Percentiles rank a stretch among this genome's conserved stretches.
Conservation (phyloP, 331 rosid species). For the Phaseolus coccineus region DNA sequence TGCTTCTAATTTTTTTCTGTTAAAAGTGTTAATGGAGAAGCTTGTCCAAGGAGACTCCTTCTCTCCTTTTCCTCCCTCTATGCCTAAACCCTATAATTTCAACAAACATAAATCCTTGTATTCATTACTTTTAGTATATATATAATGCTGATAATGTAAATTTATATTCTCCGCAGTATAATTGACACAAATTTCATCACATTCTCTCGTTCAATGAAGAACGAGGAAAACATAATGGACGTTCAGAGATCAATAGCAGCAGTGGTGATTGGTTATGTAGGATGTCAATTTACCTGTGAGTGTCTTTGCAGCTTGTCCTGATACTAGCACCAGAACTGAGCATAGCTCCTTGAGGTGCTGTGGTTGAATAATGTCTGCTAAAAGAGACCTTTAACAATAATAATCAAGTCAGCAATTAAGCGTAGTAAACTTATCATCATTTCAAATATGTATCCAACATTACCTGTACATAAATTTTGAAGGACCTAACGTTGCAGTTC, state of each 20-base stretch:
- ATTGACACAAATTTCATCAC: not conserved
- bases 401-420: constrained; percentile 53
- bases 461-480: constrained; percentile 89
- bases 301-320: constrained; percentile 86
- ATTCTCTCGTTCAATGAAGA: not conserved
- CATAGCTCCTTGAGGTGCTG: constrained; percentile 93
- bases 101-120: not conserved
- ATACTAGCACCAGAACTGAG: constrained; percentile 80
- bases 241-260: constrained; percentile 28
- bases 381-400: constrained; percentile 75
- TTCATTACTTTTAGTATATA: not conserved
- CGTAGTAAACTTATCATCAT: constrained; percentile 27
- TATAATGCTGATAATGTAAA: not conserved
- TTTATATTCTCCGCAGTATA: not conserved
- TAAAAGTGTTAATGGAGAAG: no score
- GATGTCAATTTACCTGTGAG: constrained; percentile 64
- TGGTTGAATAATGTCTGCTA: constrained; percentile 94
- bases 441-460: constrained; percentile 37
- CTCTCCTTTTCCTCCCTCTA: no score
- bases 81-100: not conserved
- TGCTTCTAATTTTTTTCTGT: no score
- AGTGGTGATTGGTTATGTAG: constrained; percentile 12
- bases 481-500: constrained; percentile 72
- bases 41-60: no score
- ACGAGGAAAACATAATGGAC: constrained; percentile 21